phyloP scores from a whole-genome alignment of 306 rosid genomes.

The Castanospermum australe region DNA sequence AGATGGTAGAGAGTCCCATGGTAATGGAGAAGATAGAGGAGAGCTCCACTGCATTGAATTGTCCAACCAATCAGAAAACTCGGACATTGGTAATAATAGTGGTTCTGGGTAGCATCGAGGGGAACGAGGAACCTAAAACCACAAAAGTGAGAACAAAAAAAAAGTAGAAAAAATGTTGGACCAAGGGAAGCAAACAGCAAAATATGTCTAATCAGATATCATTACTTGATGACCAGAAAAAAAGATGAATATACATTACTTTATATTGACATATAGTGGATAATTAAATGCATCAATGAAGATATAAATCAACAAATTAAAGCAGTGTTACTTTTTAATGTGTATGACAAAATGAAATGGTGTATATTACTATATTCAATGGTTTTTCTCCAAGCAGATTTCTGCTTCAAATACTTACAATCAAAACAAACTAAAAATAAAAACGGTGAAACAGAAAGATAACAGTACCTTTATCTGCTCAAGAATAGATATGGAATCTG shows the following conservation, averaged over 20 bases:
- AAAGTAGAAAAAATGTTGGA: not conserved
- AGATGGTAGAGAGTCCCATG: slow-evolving; percentile 22
- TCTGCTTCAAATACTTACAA: not conserved
- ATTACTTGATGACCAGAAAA: no score
- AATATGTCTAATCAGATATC: not conserved
- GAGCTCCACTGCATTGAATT: slow-evolving; percentile 23
- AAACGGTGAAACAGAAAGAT: not conserved
- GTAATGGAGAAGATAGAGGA: slow-evolving; percentile 39
- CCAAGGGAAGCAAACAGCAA: not conserved
- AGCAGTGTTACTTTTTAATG: not conserved
- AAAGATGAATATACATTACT: not conserved
- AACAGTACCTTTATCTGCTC: slow-evolving; percentile 31
- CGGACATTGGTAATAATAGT: slow-evolving; percentile 28
- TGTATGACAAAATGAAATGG: not conserved
- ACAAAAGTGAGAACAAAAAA: not conserved
- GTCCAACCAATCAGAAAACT: slow-evolving; percentile 36
- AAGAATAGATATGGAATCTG: slow-evolving; percentile 24
- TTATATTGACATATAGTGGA: not conserved
- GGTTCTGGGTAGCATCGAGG: slow-evolving; percentile 42
- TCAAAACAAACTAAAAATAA: slow-evolving; percentile 5
- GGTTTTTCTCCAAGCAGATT: not conserved
- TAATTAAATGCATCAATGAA: not conserved
- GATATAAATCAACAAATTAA: not conserved
- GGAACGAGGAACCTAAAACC: slow-evolving; percentile 32
- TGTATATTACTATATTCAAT: not conserved